Evolutionary conservation across 2,329 filamentous ascomycete species (phyloP), one percentile per base, ranked within the genome.

Genomic region (Talaromyces sp.): DNA sequence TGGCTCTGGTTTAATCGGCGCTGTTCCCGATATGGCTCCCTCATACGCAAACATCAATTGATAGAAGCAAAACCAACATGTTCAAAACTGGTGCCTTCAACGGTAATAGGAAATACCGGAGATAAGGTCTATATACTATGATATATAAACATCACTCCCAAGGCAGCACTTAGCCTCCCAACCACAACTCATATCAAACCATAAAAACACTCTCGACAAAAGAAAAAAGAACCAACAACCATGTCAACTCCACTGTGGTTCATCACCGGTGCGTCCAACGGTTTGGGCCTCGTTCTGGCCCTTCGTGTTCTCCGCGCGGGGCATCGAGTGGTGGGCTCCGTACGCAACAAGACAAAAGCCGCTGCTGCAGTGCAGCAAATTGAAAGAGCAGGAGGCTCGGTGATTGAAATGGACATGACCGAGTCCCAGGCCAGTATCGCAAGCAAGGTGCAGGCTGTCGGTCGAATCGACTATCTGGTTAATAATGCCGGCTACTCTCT

Each of bases 261-360:
- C 4, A 56, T 68, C 13, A 66, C 65, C 0, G 65, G 67, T 14
- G 64, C 64, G 11, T 69, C 68, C 3, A 66, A 64, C 13, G 67
- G 68, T 5, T 57, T 69, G 7, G 68, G 68, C 1, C 56, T 60
- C 8, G 61, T 60, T 14, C 64, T 70, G 21, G 63, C 64, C 31
- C 60, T 64, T 31, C 60, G 60, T 24, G 68, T 62, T 24, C 66
- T 68, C 7, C 60, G 62, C 51, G 64, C 62, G 2, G 68, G 68
- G 29, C 65, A 68, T 38, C 64, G 59, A 58, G 68, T 70, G 3
- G 64, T 70, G 41, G 67, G 63, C 41, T 66, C 68, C 41, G 65
- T 66, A 13, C 68, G 66, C 29, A 68, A 69, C 52, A 61, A 63
- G 8, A 56, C 56, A 3, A 68, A 62, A 55, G 67, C 67, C 17